Evolutionary conservation across 2,329 filamentous ascomycete genomes (phyloP).

Genomic region (Xylariaceae sp.): DNA sequence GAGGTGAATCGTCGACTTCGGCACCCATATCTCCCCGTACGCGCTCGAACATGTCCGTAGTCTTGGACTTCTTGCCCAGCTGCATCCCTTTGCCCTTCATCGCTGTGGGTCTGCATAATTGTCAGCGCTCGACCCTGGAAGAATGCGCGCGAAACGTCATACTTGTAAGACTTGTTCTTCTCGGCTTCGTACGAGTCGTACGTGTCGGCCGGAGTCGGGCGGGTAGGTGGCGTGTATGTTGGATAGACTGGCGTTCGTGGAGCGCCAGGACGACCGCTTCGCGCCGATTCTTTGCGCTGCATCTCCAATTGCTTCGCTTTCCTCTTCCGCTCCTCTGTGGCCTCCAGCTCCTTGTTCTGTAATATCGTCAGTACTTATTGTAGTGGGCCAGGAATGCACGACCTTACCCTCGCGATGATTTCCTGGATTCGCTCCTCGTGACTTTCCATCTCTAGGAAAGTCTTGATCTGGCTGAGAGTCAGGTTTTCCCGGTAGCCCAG

Average conservation of each 20-base stretch:
- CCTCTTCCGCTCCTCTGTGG: conserved; percentile 94
- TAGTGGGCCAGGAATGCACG: too few relatives aligned
- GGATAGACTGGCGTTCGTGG: conserved; percentile 78
- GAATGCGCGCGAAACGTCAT: conserved; percentile 24
- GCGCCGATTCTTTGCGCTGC: conserved; percentile 92
- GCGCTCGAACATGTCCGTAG: conserved; percentile 93
- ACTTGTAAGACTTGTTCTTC: conserved; percentile 91
- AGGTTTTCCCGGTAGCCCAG: conserved; percentile 94
- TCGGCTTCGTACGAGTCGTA: conserved; percentile 95
- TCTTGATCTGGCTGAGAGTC: conserved; percentile 95
- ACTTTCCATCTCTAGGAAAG: conserved; percentile 98
- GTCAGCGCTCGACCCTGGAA: conserved; percentile 17
- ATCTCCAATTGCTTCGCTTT: conserved; percentile 98
- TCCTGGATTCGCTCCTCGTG: conserved; percentile 99
- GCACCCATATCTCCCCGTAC: conserved; percentile 87
- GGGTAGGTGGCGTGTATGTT: conserved; percentile 75
- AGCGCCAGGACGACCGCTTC: conserved; percentile 57
- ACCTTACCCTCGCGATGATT: conserved; percentile 83
- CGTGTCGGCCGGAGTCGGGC: conserved; percentile 66
- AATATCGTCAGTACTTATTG: conserved; percentile 10
- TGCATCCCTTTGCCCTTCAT: conserved; percentile 97
- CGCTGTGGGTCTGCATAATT: conserved; percentile 43
- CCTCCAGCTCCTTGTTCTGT: conserved; percentile 97
- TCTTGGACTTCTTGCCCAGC: conserved; percentile 97
- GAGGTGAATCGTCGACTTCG: conserved; percentile 69